Evolutionary conservation across 345 rosid species (phyloP), one percentile per base, ranked within the genome.

Genomic region (Heritiera fomes): DNA sequence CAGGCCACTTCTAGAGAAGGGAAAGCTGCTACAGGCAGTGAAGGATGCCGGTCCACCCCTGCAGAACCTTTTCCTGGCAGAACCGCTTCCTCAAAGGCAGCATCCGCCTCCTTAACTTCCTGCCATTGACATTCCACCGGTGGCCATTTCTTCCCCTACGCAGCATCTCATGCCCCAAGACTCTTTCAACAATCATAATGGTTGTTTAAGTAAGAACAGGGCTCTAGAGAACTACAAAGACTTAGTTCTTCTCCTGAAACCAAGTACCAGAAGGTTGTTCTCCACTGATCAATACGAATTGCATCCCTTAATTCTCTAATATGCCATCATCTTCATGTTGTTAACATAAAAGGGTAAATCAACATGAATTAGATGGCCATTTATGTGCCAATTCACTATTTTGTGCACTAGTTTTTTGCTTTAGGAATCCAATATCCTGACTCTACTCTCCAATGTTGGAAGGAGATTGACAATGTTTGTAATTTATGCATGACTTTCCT

Each of bases 1-100:
- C 13, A 90, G 74, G 83, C 83, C 81, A 18, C 75, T 92, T 69
- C 96, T 94, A 4, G 89, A 84, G 83, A 87, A 87, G 80, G 94
- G 94, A 61, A 92, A 84, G 84, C 87, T 92, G 28, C 49, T 92
- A 85, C 88, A 87, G 80, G 92, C 94, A 17, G 91, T 92, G 77
- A 89, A 85, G 82, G 92, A 87, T 17, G 92, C 96, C 0, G 96
- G 94, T 5, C 96, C 96, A 0, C 89, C 90, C 18, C 84, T 92
- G 45, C 89, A 89, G 83, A 90, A 86, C 68, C 89, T 92, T 76
- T 80, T 92, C 38, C 62, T 90, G 74, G 97, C 97, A 0, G 97
- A 94, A 40, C 93, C 91, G 18, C 91, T 92, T 32, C 97, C 97
- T 70, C 94, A 85, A 53, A 90, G 97, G 97, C 91, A 89, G 66